These are phyloP conservation scores for Lunasporangiospora selenospora DNA, from an alignment of 192 early-diverging fungal genomes.

Conservation along the genomic window DNA sequence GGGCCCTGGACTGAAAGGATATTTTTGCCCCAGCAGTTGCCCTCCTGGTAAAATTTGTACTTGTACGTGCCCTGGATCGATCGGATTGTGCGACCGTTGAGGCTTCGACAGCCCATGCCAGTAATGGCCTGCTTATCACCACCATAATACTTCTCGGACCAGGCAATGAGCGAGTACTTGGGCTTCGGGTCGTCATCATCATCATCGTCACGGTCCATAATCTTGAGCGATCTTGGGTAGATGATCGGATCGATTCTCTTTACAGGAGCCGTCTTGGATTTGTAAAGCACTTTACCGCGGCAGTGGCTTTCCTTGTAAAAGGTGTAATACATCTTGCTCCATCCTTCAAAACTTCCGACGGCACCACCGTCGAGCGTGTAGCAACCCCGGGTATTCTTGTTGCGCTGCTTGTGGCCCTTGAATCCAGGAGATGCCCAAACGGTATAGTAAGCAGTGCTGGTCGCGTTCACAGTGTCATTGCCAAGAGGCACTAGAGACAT, in stretches of 20 bases:
- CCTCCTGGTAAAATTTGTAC: slow-evolving; percentile 14
- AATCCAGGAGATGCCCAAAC: slow-evolving; percentile 28
- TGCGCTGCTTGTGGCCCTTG: slow-evolving; percentile 28
- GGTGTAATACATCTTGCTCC: neutral
- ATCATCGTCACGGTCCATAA: neutral
- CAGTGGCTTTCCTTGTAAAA: slow-evolving; percentile 18
- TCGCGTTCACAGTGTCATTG: neutral
- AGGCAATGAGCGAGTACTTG: slow-evolving; percentile 3
- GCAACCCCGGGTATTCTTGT: slow-evolving; percentile 15
- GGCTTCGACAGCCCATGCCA: slow-evolving; percentile 10
- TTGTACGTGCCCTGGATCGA: slow-evolving; percentile 26
- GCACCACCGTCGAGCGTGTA: slow-evolving; percentile 31
- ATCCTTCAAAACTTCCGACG: slow-evolving; percentile 29
- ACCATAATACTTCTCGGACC: neutral
- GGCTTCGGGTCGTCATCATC: neutral
- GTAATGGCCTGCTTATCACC: slow-evolving; percentile 12
- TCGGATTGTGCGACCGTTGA: slow-evolving; percentile 10
- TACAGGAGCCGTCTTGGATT: slow-evolving; percentile 7
- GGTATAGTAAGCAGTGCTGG: slow-evolving; percentile 6
- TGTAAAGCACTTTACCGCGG: neutral
- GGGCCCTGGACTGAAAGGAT: neutral
- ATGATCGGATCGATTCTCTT: slow-evolving; percentile 19
- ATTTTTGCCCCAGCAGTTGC: slow-evolving; percentile 4
- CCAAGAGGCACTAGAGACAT: neutral
- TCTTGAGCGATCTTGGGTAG: slow-evolving; percentile 18